Conservation (phyloP, 208 protist species). For the Acanthamoeba culbertsoni region DNA sequence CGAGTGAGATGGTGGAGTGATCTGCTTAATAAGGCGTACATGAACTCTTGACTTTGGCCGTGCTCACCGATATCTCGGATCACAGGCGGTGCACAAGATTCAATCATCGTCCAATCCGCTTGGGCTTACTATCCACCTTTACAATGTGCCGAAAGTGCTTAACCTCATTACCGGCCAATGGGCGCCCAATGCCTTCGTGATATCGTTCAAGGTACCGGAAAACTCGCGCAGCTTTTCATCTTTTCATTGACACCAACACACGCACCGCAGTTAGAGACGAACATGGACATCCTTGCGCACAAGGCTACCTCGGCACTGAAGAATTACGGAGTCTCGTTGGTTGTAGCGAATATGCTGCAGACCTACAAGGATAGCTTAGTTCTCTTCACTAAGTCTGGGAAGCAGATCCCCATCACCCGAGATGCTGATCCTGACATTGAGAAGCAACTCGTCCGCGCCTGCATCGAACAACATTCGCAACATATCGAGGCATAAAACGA, state of each 20-base stretch:
- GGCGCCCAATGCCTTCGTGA: constrained; percentile 42
- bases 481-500: no score
- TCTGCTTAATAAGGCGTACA: not conserved
- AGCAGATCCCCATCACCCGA: not conserved
- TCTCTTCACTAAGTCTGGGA: not conserved
- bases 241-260: no score
- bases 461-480: not conserved
- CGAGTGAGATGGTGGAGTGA: constrained; percentile 57
- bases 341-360: not conserved
- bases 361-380: not conserved
- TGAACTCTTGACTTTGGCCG: not conserved
- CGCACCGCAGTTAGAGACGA: constrained; percentile 15
- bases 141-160: constrained; percentile 66
- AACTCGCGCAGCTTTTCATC: no score
- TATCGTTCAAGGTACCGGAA: constrained; percentile 73
- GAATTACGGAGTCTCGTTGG: not conserved
- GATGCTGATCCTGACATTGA: not conserved
- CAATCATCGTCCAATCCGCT: constrained; percentile 50
- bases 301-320: not conserved
- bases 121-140: constrained; percentile 46
- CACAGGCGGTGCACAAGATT: constrained; percentile 68
- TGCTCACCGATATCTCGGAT: no score
- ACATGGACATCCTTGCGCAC: not conserved
- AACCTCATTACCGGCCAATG: not conserved
- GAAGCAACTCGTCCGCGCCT: not conserved